Conservation (phyloP, 306 rosid genomes). For the Lupinus albus region DNA sequence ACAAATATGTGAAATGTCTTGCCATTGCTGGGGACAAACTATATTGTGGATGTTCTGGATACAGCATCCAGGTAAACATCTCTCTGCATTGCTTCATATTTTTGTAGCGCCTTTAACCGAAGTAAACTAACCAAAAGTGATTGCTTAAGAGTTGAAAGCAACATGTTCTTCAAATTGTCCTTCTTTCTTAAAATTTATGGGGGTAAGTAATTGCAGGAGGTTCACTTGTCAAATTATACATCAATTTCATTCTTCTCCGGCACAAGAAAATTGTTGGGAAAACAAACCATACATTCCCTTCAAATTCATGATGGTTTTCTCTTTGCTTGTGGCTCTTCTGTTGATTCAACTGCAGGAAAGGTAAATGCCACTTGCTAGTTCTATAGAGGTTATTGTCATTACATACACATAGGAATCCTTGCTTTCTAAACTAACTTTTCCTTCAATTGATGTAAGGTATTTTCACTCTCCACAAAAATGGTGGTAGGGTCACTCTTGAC, state of each 20-base stretch:
- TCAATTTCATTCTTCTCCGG: slow-evolving; percentile 75
- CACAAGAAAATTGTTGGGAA: slow-evolving; percentile 75
- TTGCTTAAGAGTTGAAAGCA: slow-evolving; percentile 21
- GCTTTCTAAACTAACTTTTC: slow-evolving; percentile 11
- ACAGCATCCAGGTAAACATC: slow-evolving; percentile 68
- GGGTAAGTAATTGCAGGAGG: slow-evolving; percentile 62
- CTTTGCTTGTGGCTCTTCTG: slow-evolving; percentile 73
- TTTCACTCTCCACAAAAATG: slow-evolving; percentile 68
- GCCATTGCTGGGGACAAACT: slow-evolving; percentile 69
- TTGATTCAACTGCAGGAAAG: slow-evolving; percentile 77
- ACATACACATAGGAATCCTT: not conserved
- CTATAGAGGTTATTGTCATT: slow-evolving; percentile 3
- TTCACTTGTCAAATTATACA: slow-evolving; percentile 63
- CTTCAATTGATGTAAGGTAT: slow-evolving; percentile 45
- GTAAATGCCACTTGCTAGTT: slow-evolving; percentile 44
- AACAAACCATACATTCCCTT: slow-evolving; percentile 74
- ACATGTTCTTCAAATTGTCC: slow-evolving; percentile 27
- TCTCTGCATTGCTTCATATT: slow-evolving; percentile 19
- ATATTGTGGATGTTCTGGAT: slow-evolving; percentile 87
- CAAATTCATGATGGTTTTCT: slow-evolving; percentile 67
- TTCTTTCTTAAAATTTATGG: slow-evolving; percentile 29
- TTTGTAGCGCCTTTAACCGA: slow-evolving; percentile 17
- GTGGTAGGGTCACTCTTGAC: slow-evolving; percentile 69
- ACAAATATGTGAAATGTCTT: slow-evolving; percentile 75
- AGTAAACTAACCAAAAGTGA: slow-evolving; percentile 16